phyloP scores from a whole-genome alignment of 768 basidiomycete species.

The Phaeotremella skinneri region DNA sequence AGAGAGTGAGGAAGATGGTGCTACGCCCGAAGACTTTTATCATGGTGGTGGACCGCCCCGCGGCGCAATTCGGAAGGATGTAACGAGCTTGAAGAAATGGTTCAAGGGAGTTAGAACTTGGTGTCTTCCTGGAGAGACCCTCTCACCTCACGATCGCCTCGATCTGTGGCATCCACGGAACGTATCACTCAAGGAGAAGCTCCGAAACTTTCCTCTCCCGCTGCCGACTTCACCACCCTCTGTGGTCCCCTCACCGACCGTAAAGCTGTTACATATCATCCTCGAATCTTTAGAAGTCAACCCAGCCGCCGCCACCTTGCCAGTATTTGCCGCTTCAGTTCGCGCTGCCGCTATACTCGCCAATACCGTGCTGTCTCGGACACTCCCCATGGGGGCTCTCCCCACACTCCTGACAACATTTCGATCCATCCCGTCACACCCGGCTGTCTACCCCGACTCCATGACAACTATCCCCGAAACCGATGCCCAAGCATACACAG shows the following conservation, averaged over 20 bases:
- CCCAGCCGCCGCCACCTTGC: constrained; percentile 14
- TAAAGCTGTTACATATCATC: constrained; percentile 30
- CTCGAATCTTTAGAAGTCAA: constrained; percentile 28
- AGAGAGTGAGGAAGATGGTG: constrained; percentile 23
- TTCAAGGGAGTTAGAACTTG: constrained; percentile 47
- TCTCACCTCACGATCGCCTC: constrained; percentile 44
- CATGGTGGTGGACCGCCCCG: constrained; percentile 42
- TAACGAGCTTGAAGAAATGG: constrained; percentile 32
- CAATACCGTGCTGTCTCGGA: constrained; percentile 47
- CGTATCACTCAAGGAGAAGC: constrained; percentile 40
- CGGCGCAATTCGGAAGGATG: constrained; percentile 4
- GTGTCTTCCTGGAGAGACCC: constrained; percentile 44
- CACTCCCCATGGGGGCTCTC: constrained; percentile 42
- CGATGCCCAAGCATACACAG: constrained; percentile 43
- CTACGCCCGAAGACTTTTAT: constrained; percentile 34
- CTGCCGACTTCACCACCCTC: constrained; percentile 44
- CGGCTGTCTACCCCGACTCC: constrained; percentile 43
- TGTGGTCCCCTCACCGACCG: constrained; percentile 39
- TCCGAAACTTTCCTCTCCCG: constrained; percentile 47
- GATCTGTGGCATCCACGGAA: constrained; percentile 49
- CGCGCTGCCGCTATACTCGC: constrained; percentile 48
- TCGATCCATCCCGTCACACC: constrained; percentile 24
- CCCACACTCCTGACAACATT: constrained; percentile 35
- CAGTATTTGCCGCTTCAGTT: constrained; percentile 35
- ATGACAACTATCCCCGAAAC: constrained; percentile 13